Evolutionary conservation across 2,329 filamentous ascomycete genomes (phyloP).

Genomic region (Cytospora chrysosperma): DNA sequence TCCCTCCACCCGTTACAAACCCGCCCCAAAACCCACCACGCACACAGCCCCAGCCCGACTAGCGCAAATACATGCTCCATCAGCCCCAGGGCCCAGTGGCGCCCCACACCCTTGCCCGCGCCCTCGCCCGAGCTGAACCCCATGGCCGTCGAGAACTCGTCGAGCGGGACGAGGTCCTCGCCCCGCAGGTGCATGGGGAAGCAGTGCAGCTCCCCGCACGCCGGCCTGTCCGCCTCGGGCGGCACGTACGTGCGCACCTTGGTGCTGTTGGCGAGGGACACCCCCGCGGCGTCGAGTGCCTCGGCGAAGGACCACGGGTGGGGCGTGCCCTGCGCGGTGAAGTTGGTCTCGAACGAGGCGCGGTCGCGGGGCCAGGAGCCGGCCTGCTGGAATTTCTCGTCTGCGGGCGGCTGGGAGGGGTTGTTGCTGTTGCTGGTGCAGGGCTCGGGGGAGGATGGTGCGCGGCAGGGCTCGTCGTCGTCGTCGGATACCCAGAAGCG

Average conservation of each 20-base stretch:
- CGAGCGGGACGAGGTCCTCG: constrained; percentile 4
- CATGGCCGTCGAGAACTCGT: background rate
- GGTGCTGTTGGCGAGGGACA: constrained; percentile 12
- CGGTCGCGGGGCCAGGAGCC: constrained; percentile 4
- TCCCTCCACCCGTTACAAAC: background rate
- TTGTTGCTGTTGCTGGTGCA: too few relatives aligned
- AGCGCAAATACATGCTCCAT: constrained; percentile 16
- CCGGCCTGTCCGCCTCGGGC: background rate
- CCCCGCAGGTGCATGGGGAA: background rate
- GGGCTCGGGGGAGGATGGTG: background rate
- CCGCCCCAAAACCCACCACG: constrained; percentile 6
- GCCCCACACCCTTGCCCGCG: background rate
- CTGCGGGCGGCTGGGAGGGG: background rate
- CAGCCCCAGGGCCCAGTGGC: background rate
- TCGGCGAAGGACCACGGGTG: constrained; percentile 17
- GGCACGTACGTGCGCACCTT: constrained; percentile 18
- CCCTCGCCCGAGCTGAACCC: background rate
- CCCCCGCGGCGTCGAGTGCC: constrained; percentile 10
- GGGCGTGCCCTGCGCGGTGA: constrained; percentile 4
- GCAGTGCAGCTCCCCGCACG: constrained; percentile 14
- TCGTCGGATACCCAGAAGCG: constrained; percentile 13
- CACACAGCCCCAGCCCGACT: constrained; percentile 10
- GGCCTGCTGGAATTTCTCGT: constrained; percentile 6
- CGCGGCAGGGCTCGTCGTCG: background rate
- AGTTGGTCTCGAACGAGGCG: constrained; percentile 14